Evolutionary conservation across 2,329 filamentous ascomycete genomes (phyloP), one percentile per base, ranked within the genome.

Genomic region (Drechslera avenae): DNA sequence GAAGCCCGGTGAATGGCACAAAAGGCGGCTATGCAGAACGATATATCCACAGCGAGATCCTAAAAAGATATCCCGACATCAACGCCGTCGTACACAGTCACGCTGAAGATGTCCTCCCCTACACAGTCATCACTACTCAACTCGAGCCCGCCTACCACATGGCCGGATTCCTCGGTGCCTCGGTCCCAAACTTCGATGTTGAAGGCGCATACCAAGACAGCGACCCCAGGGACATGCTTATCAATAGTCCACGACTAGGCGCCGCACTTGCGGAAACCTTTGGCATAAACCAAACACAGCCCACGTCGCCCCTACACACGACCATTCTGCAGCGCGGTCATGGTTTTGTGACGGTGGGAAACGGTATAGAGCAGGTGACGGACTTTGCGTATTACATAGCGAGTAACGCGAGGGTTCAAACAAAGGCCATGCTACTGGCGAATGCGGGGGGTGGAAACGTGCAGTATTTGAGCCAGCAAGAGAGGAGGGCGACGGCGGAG

Each of bases 21-120:
- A 63, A 56, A 32, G 55, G 56, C 4, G 69, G 69, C 12, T 79
- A 75, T 43, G 50, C 69, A 2, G 77, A 80, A 60, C 66, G 77
- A 12, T 74, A 70, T 57, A 78, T 79, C 40, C 78, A 80, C 62
- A 69, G 67, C 47, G 72, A 74, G 51, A 75, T 78, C 8, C 75
- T 78, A 56, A 78, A 77, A 56, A 63, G 67, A 16, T 79, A 76
- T 56, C 70, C 70, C 0, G 67, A 63, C 4, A 70, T 79, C 8
- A 73, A 78, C 21, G 67, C 68, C 32, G 75, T 80, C 3, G 68
- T 79, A 2, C 77, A 79, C 55, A 73, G 71, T 12, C 77, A 79
- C 56, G 57, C 64, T 16, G 68, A 72, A 34, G 71, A 74, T 33
- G 73, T 79, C 1, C 45, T 79, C 5, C 76, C 77, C 0, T 79